phyloP scores from a whole-genome alignment of 169 alveolate species.

The Plasmodium sp. region DNA sequence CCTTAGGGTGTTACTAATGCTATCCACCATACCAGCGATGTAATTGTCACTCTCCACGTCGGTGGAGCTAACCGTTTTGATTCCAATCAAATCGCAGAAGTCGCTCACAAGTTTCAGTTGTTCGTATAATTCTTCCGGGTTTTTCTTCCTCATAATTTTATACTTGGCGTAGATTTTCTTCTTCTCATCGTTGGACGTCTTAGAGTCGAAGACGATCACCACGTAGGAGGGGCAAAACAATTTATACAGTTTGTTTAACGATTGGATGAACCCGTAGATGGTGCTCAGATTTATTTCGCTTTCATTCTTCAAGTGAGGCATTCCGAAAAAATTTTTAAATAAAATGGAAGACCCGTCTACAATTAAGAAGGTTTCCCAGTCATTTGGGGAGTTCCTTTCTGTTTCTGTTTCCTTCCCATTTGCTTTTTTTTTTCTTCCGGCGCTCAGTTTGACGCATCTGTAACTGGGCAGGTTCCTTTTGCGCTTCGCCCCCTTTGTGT shows the following conservation, averaged over 20 bases:
- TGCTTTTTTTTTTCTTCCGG: neutral
- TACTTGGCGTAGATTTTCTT: slow-evolving; percentile 84
- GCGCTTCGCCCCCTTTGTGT: neutral
- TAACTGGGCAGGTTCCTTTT: neutral
- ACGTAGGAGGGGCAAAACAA: slow-evolving; percentile 80
- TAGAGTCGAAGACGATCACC: slow-evolving; percentile 83
- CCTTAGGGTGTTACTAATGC: slow-evolving; percentile 55
- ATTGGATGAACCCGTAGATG: slow-evolving; percentile 84
- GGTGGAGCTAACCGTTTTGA: slow-evolving; percentile 77
- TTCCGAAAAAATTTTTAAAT: slow-evolving; percentile 84
- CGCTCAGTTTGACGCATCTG: neutral
- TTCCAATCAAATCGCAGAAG: slow-evolving; percentile 82
- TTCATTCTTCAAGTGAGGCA: slow-evolving; percentile 80
- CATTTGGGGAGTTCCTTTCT: neutral
- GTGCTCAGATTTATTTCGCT: slow-evolving; percentile 82
- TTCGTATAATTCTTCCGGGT: slow-evolving; percentile 78
- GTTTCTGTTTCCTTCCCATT: neutral
- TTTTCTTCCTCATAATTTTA: slow-evolving; percentile 78
- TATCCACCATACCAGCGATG: slow-evolving; percentile 78
- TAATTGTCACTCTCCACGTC: slow-evolving; percentile 84
- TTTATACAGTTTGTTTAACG: slow-evolving; percentile 78
- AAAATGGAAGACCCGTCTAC: slow-evolving; percentile 85
- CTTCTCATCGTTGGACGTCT: slow-evolving; percentile 82
- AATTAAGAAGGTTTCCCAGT: slow-evolving; percentile 74
- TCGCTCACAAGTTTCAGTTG: slow-evolving; percentile 82